These are phyloP conservation scores for Colletotrichum siamense DNA, from an alignment of 2,329 filamentous ascomycete genomes.

Conservation along the genomic window DNA sequence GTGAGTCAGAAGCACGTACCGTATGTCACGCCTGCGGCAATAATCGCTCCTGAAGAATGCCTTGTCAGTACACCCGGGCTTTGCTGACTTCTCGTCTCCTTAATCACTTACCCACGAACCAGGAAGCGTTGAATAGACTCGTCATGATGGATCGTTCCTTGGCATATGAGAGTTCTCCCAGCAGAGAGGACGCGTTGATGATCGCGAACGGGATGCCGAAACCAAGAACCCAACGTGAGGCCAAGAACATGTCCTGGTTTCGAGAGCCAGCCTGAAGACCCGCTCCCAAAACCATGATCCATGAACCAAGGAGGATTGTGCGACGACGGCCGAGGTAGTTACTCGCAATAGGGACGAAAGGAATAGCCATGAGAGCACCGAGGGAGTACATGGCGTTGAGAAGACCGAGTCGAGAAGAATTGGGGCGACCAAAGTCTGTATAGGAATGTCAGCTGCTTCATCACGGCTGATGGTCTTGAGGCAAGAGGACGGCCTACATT, in stretches of 20 bases:
- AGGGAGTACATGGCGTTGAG: constrained; percentile 51
- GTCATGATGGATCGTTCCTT: constrained; percentile 58
- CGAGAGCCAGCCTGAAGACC: constrained; percentile 38
- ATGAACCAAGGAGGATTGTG: constrained; percentile 34
- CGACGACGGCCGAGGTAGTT: constrained; percentile 34
- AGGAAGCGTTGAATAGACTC: constrained; percentile 49
- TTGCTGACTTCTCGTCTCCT: not conserved
- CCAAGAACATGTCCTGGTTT: constrained; percentile 53
- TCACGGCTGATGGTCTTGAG: not conserved
- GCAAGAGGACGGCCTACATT: constrained; percentile 28
- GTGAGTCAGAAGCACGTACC: not conserved
- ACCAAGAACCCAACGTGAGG: constrained; percentile 58
- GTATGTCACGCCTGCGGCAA: constrained; percentile 4
- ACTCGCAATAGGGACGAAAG: constrained; percentile 34
- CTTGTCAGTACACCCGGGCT: not conserved
- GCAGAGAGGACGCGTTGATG: constrained; percentile 53
- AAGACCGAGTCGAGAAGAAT: constrained; percentile 36
- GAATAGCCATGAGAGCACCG: constrained; percentile 45
- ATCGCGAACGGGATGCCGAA: constrained; percentile 59
- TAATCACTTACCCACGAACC: not conserved
- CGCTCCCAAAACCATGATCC: constrained; percentile 37
- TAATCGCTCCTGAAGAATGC: not conserved
- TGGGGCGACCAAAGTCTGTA: constrained; percentile 45
- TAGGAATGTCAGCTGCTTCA: not conserved
- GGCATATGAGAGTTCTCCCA: constrained; percentile 58